Conservation (phyloP, 1,139 yeast genomes). For the Eremothecium coryli region DNA sequence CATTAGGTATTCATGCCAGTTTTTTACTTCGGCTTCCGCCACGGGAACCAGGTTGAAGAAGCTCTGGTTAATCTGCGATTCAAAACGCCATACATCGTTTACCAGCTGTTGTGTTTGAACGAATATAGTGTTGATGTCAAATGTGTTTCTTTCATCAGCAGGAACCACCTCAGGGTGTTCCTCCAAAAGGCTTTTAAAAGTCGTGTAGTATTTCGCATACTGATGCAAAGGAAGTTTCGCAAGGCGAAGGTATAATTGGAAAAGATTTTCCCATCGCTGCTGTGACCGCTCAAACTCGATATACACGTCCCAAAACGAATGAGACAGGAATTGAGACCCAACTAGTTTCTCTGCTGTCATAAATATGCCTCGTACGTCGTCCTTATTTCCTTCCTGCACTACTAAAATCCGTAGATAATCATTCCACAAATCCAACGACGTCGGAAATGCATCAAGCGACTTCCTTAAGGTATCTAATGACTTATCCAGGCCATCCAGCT, state of each 20-base stretch:
- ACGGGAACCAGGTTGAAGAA: slow-evolving; percentile 37
- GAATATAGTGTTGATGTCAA: slow-evolving; percentile 35
- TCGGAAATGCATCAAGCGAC: slow-evolving; percentile 44
- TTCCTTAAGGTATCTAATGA: slow-evolving; percentile 41
- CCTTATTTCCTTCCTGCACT: slow-evolving; percentile 30
- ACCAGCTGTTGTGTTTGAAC: slow-evolving; percentile 42
- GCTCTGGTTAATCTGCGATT: slow-evolving; percentile 40
- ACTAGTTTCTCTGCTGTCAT: slow-evolving; percentile 35
- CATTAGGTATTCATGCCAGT: slow-evolving; percentile 48
- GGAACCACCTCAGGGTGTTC: slow-evolving; percentile 24
- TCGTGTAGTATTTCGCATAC: slow-evolving; percentile 54
- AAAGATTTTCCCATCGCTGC: slow-evolving; percentile 24
- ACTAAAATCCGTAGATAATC: slow-evolving; percentile 49
- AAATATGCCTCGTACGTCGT: slow-evolving; percentile 35
- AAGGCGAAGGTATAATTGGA: slow-evolving; percentile 37
- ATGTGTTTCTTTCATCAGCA: slow-evolving; percentile 16
- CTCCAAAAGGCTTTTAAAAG: slow-evolving; percentile 37
- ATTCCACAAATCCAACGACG: slow-evolving; percentile 55
- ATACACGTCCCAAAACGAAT: slow-evolving; percentile 57
- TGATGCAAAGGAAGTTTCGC: slow-evolving; percentile 55
- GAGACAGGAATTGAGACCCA: slow-evolving; percentile 53
- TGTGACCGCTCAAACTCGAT: slow-evolving; percentile 39
- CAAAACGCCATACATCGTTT: slow-evolving; percentile 52
- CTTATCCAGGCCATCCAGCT: slow-evolving; percentile 43
- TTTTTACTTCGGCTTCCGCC: slow-evolving; percentile 32